These are phyloP conservation scores for Phytophthora foliorum DNA, from an alignment of 352 stramenopile genomes.

Conservation along the genomic window DNA sequence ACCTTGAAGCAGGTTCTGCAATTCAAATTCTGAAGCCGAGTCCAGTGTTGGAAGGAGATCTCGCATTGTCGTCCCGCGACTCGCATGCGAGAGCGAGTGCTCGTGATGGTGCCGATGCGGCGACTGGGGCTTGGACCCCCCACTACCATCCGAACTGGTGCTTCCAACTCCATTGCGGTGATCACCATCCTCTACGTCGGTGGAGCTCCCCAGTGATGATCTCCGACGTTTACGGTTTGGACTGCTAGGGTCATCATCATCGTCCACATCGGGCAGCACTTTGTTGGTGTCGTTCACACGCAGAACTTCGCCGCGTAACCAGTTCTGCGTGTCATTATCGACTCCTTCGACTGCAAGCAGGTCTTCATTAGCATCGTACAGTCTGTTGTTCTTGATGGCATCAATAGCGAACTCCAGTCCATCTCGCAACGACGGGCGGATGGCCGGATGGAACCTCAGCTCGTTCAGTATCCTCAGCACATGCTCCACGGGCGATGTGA, in stretches of 20 bases:
- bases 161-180: constrained; percentile 4
- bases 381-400: constrained; percentile 86
- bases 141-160: constrained; percentile 22
- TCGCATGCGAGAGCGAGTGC: constrained; percentile 27
- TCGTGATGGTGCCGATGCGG: constrained; percentile 29
- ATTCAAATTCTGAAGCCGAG: constrained; percentile 68
- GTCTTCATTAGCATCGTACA: constrained; percentile 87
- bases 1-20: constrained; percentile 71
- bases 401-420: constrained; percentile 88
- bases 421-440: constrained; percentile 57
- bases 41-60: constrained; percentile 70
- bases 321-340: constrained; percentile 88
- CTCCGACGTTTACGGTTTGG: constrained; percentile 25
- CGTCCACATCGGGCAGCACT: constrained; percentile 56
- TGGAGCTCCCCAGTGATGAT: constrained; percentile 32
- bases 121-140: constrained; percentile 5
- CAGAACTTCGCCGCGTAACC: constrained; percentile 82
- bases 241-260: constrained; percentile 35
- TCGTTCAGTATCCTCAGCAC: constrained; percentile 82
- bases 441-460: constrained; percentile 77
- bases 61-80: constrained; percentile 67
- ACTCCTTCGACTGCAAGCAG: constrained; percentile 73
- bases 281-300: constrained; percentile 75
- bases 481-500: constrained; percentile 84
- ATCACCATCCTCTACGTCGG: constrained; percentile 20